Percentiles rank a stretch among this genome's conserved stretches.
Conservation (phyloP, 2,329 filamentous ascomycete genomes). For the Botryosphaeria dothidea region DNA sequence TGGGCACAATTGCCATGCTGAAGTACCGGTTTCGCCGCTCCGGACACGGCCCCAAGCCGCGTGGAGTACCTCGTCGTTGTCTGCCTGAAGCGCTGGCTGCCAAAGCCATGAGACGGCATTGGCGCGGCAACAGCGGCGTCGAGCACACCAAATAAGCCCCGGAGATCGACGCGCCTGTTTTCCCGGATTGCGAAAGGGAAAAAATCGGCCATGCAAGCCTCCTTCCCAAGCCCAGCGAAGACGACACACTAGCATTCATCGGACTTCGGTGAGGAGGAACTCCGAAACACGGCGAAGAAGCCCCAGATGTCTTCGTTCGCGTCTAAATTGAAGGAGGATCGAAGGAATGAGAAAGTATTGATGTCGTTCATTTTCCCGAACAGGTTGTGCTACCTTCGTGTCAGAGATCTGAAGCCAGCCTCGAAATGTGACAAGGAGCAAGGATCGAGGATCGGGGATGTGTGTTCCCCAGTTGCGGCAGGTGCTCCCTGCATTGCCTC, state of each 20-base stretch:
- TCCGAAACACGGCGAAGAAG: conserved; percentile 1
- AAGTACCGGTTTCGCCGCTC: not conserved
- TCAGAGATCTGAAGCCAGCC: not conserved
- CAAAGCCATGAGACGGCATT: not conserved
- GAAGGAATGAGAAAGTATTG: not conserved
- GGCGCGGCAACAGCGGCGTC: too few species aligned
- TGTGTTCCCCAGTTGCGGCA: not conserved
- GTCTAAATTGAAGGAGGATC: not conserved
- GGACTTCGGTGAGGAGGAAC: conserved; percentile 19
- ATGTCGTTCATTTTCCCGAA: conserved; percentile 6
- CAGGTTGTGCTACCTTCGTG: not conserved
- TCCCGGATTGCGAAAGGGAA: not conserved
- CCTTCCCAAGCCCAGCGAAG: not conserved
- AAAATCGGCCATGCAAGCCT: too few species aligned
- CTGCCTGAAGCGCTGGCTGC: not conserved
- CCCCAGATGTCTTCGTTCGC: not conserved
- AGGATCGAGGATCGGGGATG: not conserved
- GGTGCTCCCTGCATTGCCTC: not conserved
- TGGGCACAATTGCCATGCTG: too few species aligned
- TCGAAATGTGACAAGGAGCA: not conserved
- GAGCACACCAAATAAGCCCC: not conserved
- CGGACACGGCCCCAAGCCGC: not conserved
- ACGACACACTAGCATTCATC: not conserved
- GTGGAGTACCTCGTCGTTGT: not conserved
- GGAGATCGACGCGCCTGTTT: not conserved